phyloP scores from a whole-genome alignment of 2,329 filamentous ascomycete genomes.

The Aspergillus tanneri region DNA sequence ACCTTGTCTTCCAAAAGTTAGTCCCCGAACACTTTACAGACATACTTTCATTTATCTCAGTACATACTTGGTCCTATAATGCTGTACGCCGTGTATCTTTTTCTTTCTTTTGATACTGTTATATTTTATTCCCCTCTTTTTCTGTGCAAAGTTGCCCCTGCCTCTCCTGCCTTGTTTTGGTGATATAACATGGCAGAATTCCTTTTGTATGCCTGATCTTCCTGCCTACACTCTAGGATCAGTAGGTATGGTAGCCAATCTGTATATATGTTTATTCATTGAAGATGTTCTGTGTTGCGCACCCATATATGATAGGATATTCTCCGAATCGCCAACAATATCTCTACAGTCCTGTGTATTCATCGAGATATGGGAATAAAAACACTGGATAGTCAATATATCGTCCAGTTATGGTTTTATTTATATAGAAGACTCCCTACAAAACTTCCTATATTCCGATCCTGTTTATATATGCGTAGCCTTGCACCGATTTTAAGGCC shows the following conservation, averaged over 20 bases:
- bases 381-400: too few relatives aligned
- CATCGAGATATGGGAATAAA: too few relatives aligned
- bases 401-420: too few relatives aligned
- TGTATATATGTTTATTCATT: conserved; percentile 18
- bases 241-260: conserved; percentile 10
- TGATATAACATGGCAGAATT: background rate
- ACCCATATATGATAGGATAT: too few relatives aligned
- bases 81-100: conserved; percentile 4
- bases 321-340: too few relatives aligned
- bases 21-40: background rate
- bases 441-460: too few relatives aligned
- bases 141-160: background rate
- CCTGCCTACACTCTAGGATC: too few relatives aligned
- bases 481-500: too few relatives aligned
- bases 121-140: conserved; percentile 12
- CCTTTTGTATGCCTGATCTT: conserved; percentile 3
- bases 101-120: conserved; percentile 14
- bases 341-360: too few relatives aligned
- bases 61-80: background rate
- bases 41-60: background rate
- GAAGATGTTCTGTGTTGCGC: too few relatives aligned
- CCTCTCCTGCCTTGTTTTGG: conserved; percentile 13
- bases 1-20: conserved; percentile 13
- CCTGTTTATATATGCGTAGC: too few relatives aligned
- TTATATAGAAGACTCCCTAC: too few relatives aligned